These are phyloP conservation scores for Bipolaris gigantea DNA, from an alignment of 2,329 filamentous ascomycete genomes.

Conservation along the genomic window DNA sequence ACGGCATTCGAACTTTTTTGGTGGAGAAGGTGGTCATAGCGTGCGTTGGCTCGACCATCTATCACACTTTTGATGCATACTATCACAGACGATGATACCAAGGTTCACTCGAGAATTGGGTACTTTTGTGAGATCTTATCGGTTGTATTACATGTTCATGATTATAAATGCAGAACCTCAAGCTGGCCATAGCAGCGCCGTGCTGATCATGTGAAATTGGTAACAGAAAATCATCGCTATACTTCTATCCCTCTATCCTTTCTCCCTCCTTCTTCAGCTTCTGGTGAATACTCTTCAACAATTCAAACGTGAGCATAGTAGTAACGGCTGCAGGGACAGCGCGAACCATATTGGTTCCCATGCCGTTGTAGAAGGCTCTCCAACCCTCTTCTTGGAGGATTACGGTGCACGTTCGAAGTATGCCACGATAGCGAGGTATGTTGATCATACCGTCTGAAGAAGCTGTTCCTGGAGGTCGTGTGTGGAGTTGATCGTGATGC, in stretches of 20 bases:
- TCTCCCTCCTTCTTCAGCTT: conserved; percentile 57
- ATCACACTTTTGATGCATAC: not conserved
- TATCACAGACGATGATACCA: not conserved
- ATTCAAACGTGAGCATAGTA: conserved; percentile 97
- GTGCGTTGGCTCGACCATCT: not conserved
- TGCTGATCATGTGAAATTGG: not conserved
- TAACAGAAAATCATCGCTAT: conserved; percentile 1
- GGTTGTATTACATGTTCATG: too few relatives aligned
- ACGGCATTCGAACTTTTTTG: conserved; percentile 15
- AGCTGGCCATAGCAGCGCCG: too few relatives aligned
- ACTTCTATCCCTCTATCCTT: conserved; percentile 24
- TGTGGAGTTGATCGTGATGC: conserved; percentile 45
- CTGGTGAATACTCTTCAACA: conserved; percentile 58
- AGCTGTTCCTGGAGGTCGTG: conserved; percentile 49
- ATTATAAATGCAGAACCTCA: too few relatives aligned
- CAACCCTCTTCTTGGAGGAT: conserved; percentile 92
- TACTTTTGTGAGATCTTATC: too few relatives aligned
- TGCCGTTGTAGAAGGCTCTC: conserved; percentile 94
- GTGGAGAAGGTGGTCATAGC: conserved; percentile 15
- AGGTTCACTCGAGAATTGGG: too few relatives aligned
- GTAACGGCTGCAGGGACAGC: conserved; percentile 95
- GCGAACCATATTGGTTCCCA: conserved; percentile 96
- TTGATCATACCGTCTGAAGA: conserved; percentile 62
- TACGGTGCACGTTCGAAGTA: conserved; percentile 77
- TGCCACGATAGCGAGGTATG: conserved; percentile 67